Evolutionary conservation across 2,329 filamentous ascomycete genomes (phyloP).

Genomic region (Trichoderma harzianum): DNA sequence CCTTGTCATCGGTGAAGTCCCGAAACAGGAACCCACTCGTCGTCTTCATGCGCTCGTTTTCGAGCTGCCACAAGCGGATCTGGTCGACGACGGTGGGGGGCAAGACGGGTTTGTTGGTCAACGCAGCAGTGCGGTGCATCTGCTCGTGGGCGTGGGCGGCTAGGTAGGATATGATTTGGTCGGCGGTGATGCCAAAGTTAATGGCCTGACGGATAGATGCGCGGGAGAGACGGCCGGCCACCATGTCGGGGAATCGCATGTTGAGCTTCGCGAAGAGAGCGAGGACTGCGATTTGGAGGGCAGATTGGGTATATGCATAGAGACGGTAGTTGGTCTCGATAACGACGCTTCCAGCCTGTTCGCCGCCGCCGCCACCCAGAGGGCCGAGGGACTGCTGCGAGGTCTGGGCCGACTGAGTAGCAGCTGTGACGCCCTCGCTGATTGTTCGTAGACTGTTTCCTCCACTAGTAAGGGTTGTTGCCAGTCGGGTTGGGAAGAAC

Average conservation of each 20-base stretch:
- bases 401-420: conserved; percentile 47
- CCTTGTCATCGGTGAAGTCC: conserved; percentile 71
- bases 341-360: conserved; percentile 77
- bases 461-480: conserved; percentile 89
- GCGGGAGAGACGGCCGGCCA: conserved; percentile 86
- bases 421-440: conserved; percentile 65
- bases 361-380: conserved; percentile 28
- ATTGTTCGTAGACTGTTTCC: conserved; percentile 68
- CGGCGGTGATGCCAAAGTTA: conserved; percentile 83
- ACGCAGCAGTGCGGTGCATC: conserved; percentile 66
- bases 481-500: conserved; percentile 88
- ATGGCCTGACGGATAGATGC: conserved; percentile 85
- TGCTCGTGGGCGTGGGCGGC: conserved; percentile 91
- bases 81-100: conserved; percentile 97
- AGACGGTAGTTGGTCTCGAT: conserved; percentile 97
- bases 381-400: conserved; percentile 36
- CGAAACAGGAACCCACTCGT: conserved; percentile 83
- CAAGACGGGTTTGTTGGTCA: conserved; percentile 65
- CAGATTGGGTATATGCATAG: conserved; percentile 94
- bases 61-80: conserved; percentile 95
- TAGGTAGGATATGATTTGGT: conserved; percentile 93
- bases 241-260: conserved; percentile 90
- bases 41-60: conserved; percentile 89
- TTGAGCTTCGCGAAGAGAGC: conserved; percentile 83
- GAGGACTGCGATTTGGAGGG: conserved; percentile 90